phyloP scores from a whole-genome alignment of 2,329 filamentous ascomycete species.

The Pseudocercospora crystallina region DNA sequence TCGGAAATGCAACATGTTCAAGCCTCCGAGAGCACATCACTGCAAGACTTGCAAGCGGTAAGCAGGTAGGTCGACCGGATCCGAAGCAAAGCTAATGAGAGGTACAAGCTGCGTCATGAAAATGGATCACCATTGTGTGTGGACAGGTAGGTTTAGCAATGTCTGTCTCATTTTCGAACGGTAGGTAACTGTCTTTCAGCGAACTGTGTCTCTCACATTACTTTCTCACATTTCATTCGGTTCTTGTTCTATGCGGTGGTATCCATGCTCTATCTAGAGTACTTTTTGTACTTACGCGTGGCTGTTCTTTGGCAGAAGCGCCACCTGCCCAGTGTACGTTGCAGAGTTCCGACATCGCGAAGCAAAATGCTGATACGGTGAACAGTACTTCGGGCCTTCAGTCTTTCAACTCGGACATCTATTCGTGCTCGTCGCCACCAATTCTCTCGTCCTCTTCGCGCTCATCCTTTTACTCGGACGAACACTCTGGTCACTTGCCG shows the following conservation, averaged over 20 bases:
- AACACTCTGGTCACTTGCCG: conserved; percentile 59
- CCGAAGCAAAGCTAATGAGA: neutral
- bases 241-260: conserved; percentile 70
- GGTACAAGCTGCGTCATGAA: conserved; percentile 31
- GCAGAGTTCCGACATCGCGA: neutral
- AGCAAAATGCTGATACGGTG: neutral
- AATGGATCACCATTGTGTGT: conserved; percentile 67
- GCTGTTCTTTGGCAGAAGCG: conserved; percentile 63
- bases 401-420: conserved; percentile 60
- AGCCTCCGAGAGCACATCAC: conserved; percentile 78
- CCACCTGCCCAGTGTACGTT: conserved; percentile 63
- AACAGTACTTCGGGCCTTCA: conserved; percentile 68
- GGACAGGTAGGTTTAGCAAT: conserved; percentile 57
- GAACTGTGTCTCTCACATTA: conserved; percentile 80
- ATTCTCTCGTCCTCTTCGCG: conserved; percentile 60
- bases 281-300: conserved; percentile 61
- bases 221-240: conserved; percentile 78
- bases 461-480: conserved; percentile 66
- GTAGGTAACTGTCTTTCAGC: conserved; percentile 36
- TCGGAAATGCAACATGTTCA: conserved; percentile 70
- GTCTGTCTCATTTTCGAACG: conserved; percentile 2
- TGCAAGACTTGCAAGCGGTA: conserved; percentile 71
- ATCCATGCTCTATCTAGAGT: conserved; percentile 61
- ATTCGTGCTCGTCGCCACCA: conserved; percentile 59
- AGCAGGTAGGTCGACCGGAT: conserved; percentile 2